Evolutionary conservation across 208 protist species (phyloP), one percentile per base, ranked within the genome.

Genomic region (Novymonas esmeraldas): DNA sequence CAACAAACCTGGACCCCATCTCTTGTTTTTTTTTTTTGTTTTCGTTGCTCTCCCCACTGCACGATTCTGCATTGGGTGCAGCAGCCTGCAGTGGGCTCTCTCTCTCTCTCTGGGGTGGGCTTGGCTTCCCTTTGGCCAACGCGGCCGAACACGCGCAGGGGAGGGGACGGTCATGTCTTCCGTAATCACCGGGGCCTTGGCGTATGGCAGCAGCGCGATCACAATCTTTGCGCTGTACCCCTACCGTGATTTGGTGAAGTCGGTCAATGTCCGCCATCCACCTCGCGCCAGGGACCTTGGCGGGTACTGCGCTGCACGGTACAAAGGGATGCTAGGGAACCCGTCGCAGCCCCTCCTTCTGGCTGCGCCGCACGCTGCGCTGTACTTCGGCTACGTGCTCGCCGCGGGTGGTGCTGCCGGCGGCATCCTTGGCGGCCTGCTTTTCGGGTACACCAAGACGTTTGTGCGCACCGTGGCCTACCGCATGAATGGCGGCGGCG

Each of bases 181-280:
- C 33, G 29, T 89, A 51, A 45, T 70, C 7, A 78, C 74, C 18
- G 89, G 68, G 44, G 73, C 60, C 2, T 22, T 90, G 7, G 87
- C 85, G 1, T 96, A 96, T 68, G 64, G 54, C 33, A 73, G 87
- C 38, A 92, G 75, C 60, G 54, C 82, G 26, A 42, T 76, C 10
- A 89, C 84, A 16, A 83, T 87, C 11, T 87, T 95, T 45, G 63
- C 74, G 20, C 69, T 95, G 6, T 97, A 95, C 49, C 92, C 92
- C 6, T 97, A 95, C 64, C 78, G 92, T 14, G 92, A 97, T 64
- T 90, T 87, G 28, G 81, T 84, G 6, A 97, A 97, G 57, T 34
- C 68, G 0, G 86, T 89, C 50, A 64, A 75, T 36, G 28, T 80
- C 18, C 50, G 59, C 6, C 22, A 38, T 33, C 54, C 61, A 33